Percentiles rank a stretch among this genome's conserved stretches.
phyloP scores from a whole-genome alignment of 2,329 filamentous ascomycete species.

The Proliferodiscus dingleyae region DNA sequence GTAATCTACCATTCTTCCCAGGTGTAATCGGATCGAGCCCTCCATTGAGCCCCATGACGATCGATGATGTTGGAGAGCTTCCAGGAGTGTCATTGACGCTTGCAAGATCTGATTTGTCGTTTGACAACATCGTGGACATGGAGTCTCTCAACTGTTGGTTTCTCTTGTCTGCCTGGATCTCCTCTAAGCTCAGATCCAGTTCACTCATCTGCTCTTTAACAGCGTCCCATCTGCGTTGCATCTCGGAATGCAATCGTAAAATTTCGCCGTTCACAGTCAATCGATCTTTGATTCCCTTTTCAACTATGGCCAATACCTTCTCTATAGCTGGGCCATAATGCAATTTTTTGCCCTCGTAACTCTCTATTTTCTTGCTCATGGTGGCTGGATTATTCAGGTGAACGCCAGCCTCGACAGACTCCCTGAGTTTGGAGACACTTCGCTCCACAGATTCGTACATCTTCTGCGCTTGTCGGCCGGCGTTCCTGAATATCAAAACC shows the following conservation, averaged over 20 bases:
- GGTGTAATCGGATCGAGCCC: constrained; percentile 30
- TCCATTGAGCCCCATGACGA: constrained; percentile 49
- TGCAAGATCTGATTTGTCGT: constrained; percentile 43
- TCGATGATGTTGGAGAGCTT: constrained; percentile 62
- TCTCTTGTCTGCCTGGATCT: constrained; percentile 57
- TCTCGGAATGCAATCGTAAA: constrained; percentile 76
- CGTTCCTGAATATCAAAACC: constrained; percentile 92
- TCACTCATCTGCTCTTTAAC: constrained; percentile 73
- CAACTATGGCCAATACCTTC: constrained; percentile 84
- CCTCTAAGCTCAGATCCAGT: constrained; percentile 70
- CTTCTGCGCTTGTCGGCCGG: constrained; percentile 85
- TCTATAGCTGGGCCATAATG: constrained; percentile 94
- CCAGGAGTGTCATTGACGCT: constrained; percentile 44
- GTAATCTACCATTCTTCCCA: constrained; percentile 29
- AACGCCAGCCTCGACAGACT: constrained; percentile 69
- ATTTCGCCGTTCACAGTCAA: constrained; percentile 96
- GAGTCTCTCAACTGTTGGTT: constrained; percentile 83
- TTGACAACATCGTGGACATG: constrained; percentile 74
- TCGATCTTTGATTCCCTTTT: constrained; percentile 92
- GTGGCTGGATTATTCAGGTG: constrained; percentile 66
- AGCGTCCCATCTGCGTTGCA: constrained; percentile 74
- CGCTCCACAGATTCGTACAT: constrained; percentile 95
- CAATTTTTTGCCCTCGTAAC: constrained; percentile 88
- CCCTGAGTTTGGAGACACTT: constrained; percentile 75
- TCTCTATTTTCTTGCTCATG: constrained; percentile 80